Evolutionary conservation across 1,284 basidiomycete genomes (phyloP), one percentile per base, ranked within the genome.

Genomic region (Schizophyllum amplum): DNA sequence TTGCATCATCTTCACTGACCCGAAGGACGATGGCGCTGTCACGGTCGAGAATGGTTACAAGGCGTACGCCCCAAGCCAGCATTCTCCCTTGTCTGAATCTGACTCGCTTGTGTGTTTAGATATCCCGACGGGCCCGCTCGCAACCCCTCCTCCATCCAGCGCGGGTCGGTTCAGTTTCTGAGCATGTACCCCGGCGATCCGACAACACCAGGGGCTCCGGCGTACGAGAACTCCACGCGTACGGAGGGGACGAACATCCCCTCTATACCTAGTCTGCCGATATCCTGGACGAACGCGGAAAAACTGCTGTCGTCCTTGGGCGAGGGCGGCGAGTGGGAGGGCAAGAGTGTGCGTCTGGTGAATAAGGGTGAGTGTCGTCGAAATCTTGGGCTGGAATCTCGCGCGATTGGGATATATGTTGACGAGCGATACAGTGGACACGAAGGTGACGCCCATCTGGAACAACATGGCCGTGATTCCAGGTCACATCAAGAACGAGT

Each of bases 401-500:
- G 11, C 21, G 21, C 4, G 21, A 22, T 24, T 9, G 48, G 50
- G 13, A 22, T 1, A 17, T 17, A 24, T 9, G 5, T 21, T 52
- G n/a, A 22, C 13, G 7, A 7, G 11, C 26, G 2, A 13, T 51
- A 58, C 61, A 75, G 84, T 92, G 27, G 79, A 88, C 62, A 80
- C 76, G 27, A 78, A 79, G 61, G 77, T 90, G 22, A 87, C 75
- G 22, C 82, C 82, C 5, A 83, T 85, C 54, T 83, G 84, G 84
- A 90, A 94, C 72, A 82, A 83, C 0, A 89, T 93, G 83, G 92
- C 86, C 3, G 80, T 87, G 46, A 92, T 98, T 60, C 95, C 94
- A 5, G 95, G 96, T 0, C 83, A 88, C 62, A 84, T 97, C 65
- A 80, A 81, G 61, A 86, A 94, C 65, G 92, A 97, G 67, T 86